These are phyloP conservation scores for Scedosporium apiospermum DNA, from an alignment of 2,329 filamentous ascomycete genomes.

Conservation along the genomic window DNA sequence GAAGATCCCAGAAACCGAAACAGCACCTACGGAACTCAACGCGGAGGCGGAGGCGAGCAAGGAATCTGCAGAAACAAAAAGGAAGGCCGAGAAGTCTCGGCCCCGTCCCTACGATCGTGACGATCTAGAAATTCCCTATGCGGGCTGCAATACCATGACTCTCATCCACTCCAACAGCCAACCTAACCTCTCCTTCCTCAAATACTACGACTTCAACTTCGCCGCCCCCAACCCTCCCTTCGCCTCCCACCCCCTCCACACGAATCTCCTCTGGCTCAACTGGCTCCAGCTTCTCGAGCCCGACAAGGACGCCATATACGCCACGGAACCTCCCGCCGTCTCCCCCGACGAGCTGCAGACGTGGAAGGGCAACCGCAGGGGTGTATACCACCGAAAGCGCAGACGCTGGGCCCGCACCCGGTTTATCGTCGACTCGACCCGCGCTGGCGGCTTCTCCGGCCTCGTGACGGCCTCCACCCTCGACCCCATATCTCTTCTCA, in stretches of 20 bases:
- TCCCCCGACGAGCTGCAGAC: conserved; percentile 51
- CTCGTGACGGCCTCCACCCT: conserved; percentile 75
- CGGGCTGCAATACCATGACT: conserved; percentile 66
- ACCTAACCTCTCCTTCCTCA: conserved; percentile 77
- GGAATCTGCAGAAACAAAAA: conserved; percentile 17
- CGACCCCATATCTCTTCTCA: conserved; percentile 68
- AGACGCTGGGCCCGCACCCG: conserved; percentile 68
- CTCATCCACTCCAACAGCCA: conserved; percentile 74
- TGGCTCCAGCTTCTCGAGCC: conserved; percentile 89
- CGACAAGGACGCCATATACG: conserved; percentile 63
- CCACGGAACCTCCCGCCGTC: conserved; percentile 50
- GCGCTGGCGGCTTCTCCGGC: conserved; percentile 70
- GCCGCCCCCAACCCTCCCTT: conserved; percentile 48
- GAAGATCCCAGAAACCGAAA: not conserved
- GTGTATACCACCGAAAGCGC: conserved; percentile 81
- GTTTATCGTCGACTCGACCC: conserved; percentile 64
- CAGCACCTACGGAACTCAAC: not conserved
- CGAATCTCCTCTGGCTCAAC: conserved; percentile 71
- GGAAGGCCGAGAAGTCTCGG: conserved; percentile 12
- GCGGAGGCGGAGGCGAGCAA: conserved; percentile 8
- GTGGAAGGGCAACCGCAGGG: conserved; percentile 75
- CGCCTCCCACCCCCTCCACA: conserved; percentile 68
- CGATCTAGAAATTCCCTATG: conserved; percentile 56
- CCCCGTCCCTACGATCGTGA: conserved; percentile 18
- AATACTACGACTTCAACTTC: conserved; percentile 80